A percentile compares a stretch with the other conserved stretches of the same genome.
Conservation (phyloP, 1,284 basidiomycete species). For the Cystobasidium pallidum region DNA sequence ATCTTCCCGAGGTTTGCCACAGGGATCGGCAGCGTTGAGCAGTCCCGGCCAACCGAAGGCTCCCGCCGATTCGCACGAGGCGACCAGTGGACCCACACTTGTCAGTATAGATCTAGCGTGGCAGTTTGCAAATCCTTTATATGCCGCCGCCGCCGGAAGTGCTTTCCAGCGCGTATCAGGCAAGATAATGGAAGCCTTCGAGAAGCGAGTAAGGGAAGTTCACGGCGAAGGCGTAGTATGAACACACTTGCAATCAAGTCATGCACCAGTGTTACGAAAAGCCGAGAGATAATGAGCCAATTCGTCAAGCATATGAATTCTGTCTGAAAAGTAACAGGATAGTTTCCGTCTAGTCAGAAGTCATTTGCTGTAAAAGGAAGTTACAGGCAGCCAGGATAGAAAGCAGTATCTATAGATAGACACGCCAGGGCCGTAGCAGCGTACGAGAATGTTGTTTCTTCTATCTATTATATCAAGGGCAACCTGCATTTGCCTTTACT, state of each 20-base stretch:
- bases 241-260: too few species aligned
- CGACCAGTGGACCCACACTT: conserved; percentile 19
- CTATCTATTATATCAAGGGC: too few species aligned
- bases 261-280: too few species aligned
- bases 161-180: conserved; percentile 85
- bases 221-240: conserved; percentile 22
- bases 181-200: conserved; percentile 90
- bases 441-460: too few species aligned
- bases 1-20: conserved; percentile 4
- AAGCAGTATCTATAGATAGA: too few species aligned
- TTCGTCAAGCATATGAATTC: too few species aligned
- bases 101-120: conserved; percentile 65
- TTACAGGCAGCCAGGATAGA: too few species aligned
- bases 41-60: conserved; percentile 8
- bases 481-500: background rate
- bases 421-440: too few species aligned
- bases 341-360: background rate
- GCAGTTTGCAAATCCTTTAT: conserved; percentile 82
- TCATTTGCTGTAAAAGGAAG: too few species aligned
- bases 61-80: conserved; percentile 47
- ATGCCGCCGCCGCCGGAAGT: conserved; percentile 75
- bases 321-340: background rate
- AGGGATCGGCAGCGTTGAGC: conserved; percentile 14
- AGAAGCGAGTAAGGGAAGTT: conserved; percentile 70
- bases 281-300: too few species aligned